Conservation (phyloP, 2,329 filamentous ascomycete species). For the Penicillium oxalicum region DNA sequence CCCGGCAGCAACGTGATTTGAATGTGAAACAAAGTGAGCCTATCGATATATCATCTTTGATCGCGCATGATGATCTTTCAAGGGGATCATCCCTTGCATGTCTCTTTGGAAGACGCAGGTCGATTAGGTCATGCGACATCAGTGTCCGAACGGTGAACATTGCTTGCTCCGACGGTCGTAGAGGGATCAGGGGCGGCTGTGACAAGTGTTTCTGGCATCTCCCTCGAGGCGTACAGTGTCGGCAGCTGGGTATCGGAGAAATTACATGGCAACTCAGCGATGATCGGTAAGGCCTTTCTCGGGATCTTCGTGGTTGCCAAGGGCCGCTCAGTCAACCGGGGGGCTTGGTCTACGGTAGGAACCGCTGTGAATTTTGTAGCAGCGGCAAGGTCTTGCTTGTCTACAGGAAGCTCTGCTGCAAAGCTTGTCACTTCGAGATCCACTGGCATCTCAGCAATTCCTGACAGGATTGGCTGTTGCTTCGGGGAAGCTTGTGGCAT, state of each 20-base stretch:
- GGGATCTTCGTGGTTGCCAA: background rate
- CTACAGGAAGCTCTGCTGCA: background rate
- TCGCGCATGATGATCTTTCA: too few relatives aligned
- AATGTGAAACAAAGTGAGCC: too few relatives aligned
- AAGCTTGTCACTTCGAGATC: background rate
- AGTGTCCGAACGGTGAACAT: too few relatives aligned
- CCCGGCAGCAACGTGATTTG: too few relatives aligned
- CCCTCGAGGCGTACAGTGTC: background rate
- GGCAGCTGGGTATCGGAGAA: background rate
- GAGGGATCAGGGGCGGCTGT: conserved; percentile 1
- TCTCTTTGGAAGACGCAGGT: too few relatives aligned
- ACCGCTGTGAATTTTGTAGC: background rate
- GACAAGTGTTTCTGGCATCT: conserved; percentile 10
- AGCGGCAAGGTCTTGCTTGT: background rate
- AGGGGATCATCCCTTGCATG: too few relatives aligned
- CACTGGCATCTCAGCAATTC: conserved; percentile 1
- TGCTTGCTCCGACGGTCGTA: too few relatives aligned
- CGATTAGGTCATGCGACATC: too few relatives aligned
- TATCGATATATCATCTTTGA: too few relatives aligned
- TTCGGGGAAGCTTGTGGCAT: background rate
- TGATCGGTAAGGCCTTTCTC: background rate
- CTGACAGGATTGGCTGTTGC: background rate
- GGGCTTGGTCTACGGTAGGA: background rate
- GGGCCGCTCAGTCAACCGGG: conserved; percentile 3
- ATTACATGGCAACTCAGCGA: conserved; percentile 9